phyloP scores from a whole-genome alignment of 331 rosid genomes.

The Acacia concinna region DNA sequence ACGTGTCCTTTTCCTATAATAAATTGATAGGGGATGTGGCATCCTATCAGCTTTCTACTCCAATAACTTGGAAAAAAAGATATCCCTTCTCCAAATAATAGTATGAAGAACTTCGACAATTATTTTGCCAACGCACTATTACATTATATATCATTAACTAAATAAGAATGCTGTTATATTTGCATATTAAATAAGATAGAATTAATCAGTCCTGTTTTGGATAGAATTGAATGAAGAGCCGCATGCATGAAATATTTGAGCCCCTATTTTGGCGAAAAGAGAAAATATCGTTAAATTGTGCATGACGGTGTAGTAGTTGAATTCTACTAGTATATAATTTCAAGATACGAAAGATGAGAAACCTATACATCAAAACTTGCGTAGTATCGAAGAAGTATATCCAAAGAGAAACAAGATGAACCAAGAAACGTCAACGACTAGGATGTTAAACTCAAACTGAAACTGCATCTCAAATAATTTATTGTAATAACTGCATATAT shows the following conservation, averaged over 20 bases:
- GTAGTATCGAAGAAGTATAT: neutral
- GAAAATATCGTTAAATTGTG: neutral
- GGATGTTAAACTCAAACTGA: neutral
- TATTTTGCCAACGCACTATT: too few species aligned
- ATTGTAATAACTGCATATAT: neutral
- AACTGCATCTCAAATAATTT: neutral
- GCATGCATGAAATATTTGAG: neutral
- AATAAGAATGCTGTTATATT: too few species aligned
- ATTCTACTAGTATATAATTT: neutral
- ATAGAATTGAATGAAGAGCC: neutral
- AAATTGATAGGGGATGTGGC: too few species aligned
- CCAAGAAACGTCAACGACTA: neutral
- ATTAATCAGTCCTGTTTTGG: neutral
- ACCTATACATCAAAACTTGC: constrained; percentile 15
- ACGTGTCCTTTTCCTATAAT: too few species aligned
- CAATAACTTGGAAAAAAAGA: too few species aligned
- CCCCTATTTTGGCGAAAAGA: neutral
- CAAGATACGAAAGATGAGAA: neutral
- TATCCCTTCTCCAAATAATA: too few species aligned
- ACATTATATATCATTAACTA: too few species aligned
- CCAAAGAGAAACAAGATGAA: constrained; percentile 3
- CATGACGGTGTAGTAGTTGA: neutral
- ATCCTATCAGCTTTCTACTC: too few species aligned
- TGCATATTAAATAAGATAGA: neutral
- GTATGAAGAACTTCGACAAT: too few species aligned